Base-by-base conservation (phyloP, 176 grass and related monocot species). In the Oryza glaberrima region DNA sequence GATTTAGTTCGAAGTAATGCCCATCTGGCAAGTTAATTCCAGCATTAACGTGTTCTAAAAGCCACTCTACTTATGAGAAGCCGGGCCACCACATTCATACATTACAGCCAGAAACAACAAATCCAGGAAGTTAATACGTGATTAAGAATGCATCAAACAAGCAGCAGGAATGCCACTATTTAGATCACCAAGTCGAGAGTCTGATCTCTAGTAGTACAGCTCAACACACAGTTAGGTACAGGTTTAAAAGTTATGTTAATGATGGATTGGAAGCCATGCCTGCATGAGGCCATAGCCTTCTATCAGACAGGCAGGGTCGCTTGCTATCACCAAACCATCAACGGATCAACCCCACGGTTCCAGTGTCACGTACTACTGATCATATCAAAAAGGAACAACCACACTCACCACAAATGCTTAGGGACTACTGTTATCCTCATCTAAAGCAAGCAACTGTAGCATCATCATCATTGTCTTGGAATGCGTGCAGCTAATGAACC, bases 261-360 rank as follows among this genome's bases (percentile, higher is more conserved):
- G 77, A 86, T 86, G 60, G 79, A 63, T 75, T 75, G 28, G 68
- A 90, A 74, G 68, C 38, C 75, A 79, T 69, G 61, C 56, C 7
- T 61, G 56, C 17, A 61, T 61, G 68, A 90, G 68, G 36, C 38
- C 75, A 79, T 63, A 48, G 11, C 77, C 23, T 60, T 61, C 61
- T 66, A 86, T 79, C 84, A 7, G 68, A 83, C 69, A 12, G 17
- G 52, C 52, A 83, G 23, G 79, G 47, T 73, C 35, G 83, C 46
- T 47, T 78, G 47, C 82, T 13, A 52, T 65, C 17, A 60, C 69
- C 68, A 79, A 36, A 72, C 72, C 73, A 84, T 69, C 13, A 56
- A 76, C 58, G 48, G 28, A 83, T 51, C 20, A 40, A 47, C 13
- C 12, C 72, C 56, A 36, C 48, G 13, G 44, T 9, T 9, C n/a